Evolutionary conservation across 306 rosid species (phyloP), one percentile per base, ranked within the genome.

Genomic region (Cotoneaster glaucophyllus): DNA sequence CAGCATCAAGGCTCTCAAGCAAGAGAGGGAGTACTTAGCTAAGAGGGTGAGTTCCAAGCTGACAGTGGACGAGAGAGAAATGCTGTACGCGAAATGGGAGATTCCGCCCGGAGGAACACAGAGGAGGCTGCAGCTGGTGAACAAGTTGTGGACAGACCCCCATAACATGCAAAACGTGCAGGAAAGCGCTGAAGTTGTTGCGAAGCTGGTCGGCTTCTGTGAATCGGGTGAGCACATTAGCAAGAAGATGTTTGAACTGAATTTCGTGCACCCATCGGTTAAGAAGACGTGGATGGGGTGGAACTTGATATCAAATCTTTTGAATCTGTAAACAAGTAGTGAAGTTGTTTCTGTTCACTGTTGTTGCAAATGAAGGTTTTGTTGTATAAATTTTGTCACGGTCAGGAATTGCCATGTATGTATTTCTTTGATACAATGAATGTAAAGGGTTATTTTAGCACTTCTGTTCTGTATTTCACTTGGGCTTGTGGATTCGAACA

Each of bases 221-320:
- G 88, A 80, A 79, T 92, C 93, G 6, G 96, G 87, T 67, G 98
- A 92, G 78, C 93, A 86, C 71, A 81, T 57, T 67, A 88, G 88
- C 85, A 90, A 89, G 86, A 93, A 89, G 83, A 95, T 95, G 98
- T 88, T 95, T 78, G 90, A 85, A 78, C 87, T 95, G 32, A 92
- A 87, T 81, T 92, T 90, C 64, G 84, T 85, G 7, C 82, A 86
- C 78, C 96, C 97, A 73, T 86, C 69, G 5, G 96, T 90, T 82
- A 92, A 86, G 89, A 95, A 90, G 83, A 73, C 98, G 77, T 92
- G 98, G n/a, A n/a, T n/a, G n/a, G n/a, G n/a, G n/a, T n/a, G n/a
- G 98, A 92, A 95, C 83, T 86, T 95, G 58, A 92, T 95, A 71
- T 90, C 98, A 26, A 92, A 88, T 84, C 95, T 92, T 69, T 75